phyloP scores from a whole-genome alignment of 2,329 filamentous ascomycete genomes.

The Talaromyces marneffei region DNA sequence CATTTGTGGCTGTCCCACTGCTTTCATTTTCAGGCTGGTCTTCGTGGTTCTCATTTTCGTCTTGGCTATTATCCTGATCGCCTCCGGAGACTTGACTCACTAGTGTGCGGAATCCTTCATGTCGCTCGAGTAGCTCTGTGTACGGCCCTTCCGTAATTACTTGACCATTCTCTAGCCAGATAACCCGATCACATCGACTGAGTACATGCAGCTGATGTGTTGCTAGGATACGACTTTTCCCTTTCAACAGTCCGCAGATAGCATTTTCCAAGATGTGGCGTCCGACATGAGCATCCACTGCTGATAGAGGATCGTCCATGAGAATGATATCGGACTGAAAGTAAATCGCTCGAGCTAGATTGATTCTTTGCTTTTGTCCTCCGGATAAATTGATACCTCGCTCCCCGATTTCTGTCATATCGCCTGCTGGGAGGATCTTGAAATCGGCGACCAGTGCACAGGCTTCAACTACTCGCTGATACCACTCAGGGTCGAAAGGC shows the following conservation, averaged over 20 bases:
- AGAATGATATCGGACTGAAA: constrained; percentile 51
- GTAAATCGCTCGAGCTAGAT: constrained; percentile 52
- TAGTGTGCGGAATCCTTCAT: background rate
- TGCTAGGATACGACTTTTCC: background rate
- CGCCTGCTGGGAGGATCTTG: constrained; percentile 49
- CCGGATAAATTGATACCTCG: constrained; percentile 58
- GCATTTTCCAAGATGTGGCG: constrained; percentile 10
- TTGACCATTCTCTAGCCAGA: background rate
- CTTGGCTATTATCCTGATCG: too few species aligned
- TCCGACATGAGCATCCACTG: constrained; percentile 12
- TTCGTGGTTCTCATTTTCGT: too few species aligned
- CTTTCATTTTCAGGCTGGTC: too few species aligned
- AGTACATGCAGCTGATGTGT: background rate
- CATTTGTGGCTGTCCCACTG: too few species aligned
- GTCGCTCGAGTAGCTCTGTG: background rate
- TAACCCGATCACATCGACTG: background rate
- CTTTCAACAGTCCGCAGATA: constrained; percentile 10
- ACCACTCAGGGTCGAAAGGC: constrained; percentile 49
- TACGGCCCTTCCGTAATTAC: background rate
- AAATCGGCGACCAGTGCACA: constrained; percentile 55
- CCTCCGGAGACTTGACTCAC: too few species aligned
- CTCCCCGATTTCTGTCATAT: constrained; percentile 55
- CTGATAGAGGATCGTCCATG: constrained; percentile 44
- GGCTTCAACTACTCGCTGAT: constrained; percentile 54
- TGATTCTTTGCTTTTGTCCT: constrained; percentile 57